These are phyloP conservation scores for Camellia japonica DNA, from an alignment of 148 eudicot species.

Conservation along the genomic window DNA sequence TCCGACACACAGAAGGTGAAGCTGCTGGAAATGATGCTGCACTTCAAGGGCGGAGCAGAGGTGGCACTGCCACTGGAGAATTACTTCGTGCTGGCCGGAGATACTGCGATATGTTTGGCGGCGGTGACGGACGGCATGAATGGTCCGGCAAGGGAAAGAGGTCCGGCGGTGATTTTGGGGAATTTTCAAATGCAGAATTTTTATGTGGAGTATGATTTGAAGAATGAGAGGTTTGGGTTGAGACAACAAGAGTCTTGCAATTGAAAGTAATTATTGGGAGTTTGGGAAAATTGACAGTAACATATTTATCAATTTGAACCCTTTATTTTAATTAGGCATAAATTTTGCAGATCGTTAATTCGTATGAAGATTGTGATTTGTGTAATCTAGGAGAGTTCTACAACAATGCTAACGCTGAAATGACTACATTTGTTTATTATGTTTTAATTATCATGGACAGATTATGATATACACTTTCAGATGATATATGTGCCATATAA, in stretches of 20 bases:
- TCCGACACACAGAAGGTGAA: slow-evolving; percentile 13
- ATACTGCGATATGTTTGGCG: slow-evolving; percentile 47
- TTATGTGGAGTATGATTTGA: slow-evolving; percentile 70
- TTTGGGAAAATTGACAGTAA: no score
- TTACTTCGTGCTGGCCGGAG: slow-evolving; percentile 40
- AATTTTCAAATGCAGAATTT: slow-evolving; percentile 69
- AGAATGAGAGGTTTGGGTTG: slow-evolving; percentile 60
- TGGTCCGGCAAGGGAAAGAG: slow-evolving; percentile 16
- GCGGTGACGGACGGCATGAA: slow-evolving; percentile 29
- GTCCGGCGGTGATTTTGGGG: slow-evolving; percentile 65
- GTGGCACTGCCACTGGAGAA: slow-evolving; percentile 49
- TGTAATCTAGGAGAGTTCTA: no score
- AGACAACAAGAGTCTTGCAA: slow-evolving; percentile 34
- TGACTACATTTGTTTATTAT: no score
- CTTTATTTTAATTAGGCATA: no score
- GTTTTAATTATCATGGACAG: no score
- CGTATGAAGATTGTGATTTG: no score
- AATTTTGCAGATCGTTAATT: no score
- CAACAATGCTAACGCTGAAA: no score
- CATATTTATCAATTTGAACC: no score
- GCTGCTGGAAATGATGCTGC: slow-evolving; percentile 45
- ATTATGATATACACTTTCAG: no score
- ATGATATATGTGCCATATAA: no score
- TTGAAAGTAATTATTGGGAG: no score
- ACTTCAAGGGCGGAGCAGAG: slow-evolving; percentile 60